phyloP scores from a whole-genome alignment of 805 yeast species.

The Lachancea sp. region DNA sequence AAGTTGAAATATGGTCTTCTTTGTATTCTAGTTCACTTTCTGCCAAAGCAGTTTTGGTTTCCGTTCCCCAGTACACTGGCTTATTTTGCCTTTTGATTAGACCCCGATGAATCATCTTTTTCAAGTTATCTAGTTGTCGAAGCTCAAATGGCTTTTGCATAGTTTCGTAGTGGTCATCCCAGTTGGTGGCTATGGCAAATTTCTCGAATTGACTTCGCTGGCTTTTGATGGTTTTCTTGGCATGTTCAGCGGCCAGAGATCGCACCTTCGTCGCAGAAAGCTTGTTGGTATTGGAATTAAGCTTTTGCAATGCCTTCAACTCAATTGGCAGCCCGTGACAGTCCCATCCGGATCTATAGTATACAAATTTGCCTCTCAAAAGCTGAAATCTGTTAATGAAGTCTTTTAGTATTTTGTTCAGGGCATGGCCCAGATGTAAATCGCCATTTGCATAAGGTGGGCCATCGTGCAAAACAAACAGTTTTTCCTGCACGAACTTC shows the following conservation, averaged over 20 bases:
- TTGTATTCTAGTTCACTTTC: slow-evolving; percentile 94
- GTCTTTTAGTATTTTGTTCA: slow-evolving; percentile 86
- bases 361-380: slow-evolving; percentile 52
- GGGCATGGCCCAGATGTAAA: slow-evolving; percentile 84
- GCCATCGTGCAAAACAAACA: slow-evolving; percentile 84
- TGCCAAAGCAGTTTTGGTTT: slow-evolving; percentile 88
- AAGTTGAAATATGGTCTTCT: slow-evolving; percentile 56
- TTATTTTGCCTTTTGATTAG: slow-evolving; percentile 77
- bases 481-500: slow-evolving; percentile 29
- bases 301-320: slow-evolving; percentile 62
- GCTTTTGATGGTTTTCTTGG: slow-evolving; percentile 52
- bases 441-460: slow-evolving; percentile 98
- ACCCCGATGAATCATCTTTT: slow-evolving; percentile 54
- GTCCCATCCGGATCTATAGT: slow-evolving; percentile 94
- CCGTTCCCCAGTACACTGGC: slow-evolving; percentile 98
- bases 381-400: slow-evolving; percentile 69
- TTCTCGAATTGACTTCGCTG: slow-evolving; percentile 61
- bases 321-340: slow-evolving; percentile 98
- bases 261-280: slow-evolving; percentile 49
- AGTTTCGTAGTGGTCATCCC: slow-evolving; percentile 67
- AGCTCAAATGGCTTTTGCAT: slow-evolving; percentile 64
- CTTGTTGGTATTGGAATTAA: slow-evolving; percentile 29
- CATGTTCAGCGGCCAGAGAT: slow-evolving; percentile 60
- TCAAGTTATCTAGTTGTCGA: slow-evolving; percentile 67
- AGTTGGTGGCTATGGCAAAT: slow-evolving; percentile 81